These are phyloP conservation scores for Scalesia atractyloides DNA, from an alignment of 129 eudicot genomes.

Conservation along the genomic window DNA sequence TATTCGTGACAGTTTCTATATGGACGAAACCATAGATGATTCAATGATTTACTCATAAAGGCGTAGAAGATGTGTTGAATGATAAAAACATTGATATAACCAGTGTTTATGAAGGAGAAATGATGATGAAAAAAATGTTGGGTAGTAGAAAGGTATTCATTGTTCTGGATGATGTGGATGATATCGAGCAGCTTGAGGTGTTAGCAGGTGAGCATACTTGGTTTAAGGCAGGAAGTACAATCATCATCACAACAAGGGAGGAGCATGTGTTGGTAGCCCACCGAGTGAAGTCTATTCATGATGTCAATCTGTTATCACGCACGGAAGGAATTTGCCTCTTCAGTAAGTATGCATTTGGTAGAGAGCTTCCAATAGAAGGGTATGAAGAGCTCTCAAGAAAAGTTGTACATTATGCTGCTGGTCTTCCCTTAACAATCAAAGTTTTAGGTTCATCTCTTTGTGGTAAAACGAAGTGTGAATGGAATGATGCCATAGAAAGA, in stretches of 20 bases:
- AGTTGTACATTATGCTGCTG: slow-evolving; percentile 26
- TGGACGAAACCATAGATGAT: no score
- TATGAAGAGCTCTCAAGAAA: slow-evolving; percentile 13
- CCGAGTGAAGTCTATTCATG: not conserved
- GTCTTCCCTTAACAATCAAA: slow-evolving; percentile 20
- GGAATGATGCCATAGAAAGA: slow-evolving; percentile 11
- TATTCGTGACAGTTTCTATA: no score
- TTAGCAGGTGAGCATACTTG: slow-evolving; percentile 16
- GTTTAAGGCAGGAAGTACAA: slow-evolving; percentile 24
- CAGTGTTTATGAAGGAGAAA: not conserved
- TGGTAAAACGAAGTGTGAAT: not conserved
- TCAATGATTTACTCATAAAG: no score
- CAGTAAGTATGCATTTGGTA: slow-evolving; percentile 13
- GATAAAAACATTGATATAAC: not conserved
- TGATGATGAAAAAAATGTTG: not conserved
- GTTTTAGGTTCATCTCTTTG: slow-evolving; percentile 15
- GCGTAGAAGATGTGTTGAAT: no score
- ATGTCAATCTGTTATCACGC: not conserved
- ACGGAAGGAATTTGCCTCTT: slow-evolving; percentile 11
- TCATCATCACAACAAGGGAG: slow-evolving; percentile 24
- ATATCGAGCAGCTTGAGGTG: slow-evolving; percentile 13
- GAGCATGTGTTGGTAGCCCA: slow-evolving; percentile 2
- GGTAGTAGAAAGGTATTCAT: not conserved
- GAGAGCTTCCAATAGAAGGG: slow-evolving; percentile 5
- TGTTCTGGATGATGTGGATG: slow-evolving; percentile 28